These are phyloP conservation scores for Colletotrichum sp. DNA, from an alignment of 2,329 filamentous ascomycete genomes.

Conservation along the genomic window DNA sequence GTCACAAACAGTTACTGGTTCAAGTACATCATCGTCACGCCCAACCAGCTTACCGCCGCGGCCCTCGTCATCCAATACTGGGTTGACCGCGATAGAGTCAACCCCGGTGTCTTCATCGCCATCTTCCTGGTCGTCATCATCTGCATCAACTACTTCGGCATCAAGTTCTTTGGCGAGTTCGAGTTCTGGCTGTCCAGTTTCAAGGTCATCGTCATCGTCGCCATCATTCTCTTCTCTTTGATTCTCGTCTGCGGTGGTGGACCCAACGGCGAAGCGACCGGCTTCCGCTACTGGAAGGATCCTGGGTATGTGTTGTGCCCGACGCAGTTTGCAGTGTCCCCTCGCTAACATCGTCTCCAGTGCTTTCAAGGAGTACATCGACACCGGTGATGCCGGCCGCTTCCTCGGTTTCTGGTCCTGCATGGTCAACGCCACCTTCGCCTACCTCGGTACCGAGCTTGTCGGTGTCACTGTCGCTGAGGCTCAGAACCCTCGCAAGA, in stretches of 20 bases:
- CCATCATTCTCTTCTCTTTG: conserved; percentile 69
- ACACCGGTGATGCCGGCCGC: conserved; percentile 47
- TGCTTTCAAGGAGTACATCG: conserved; percentile 56
- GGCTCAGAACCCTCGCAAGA: conserved; percentile 79
- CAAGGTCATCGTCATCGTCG: conserved; percentile 72
- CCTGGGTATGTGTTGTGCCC: conserved; percentile 49
- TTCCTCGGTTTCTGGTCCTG: conserved; percentile 73
- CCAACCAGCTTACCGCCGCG: conserved; percentile 84
- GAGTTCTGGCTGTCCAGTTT: conserved; percentile 69
- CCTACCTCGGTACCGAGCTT: conserved; percentile 78
- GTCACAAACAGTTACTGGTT: conserved; percentile 66
- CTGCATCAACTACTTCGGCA: conserved; percentile 72
- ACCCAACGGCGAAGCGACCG: conserved; percentile 64
- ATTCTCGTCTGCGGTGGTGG: conserved; percentile 70
- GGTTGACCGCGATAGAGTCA: conserved; percentile 68
- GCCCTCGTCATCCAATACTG: conserved; percentile 82
- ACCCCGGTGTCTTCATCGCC: conserved; percentile 81
- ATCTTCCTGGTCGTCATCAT: conserved; percentile 69
- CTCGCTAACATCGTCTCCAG: conserved; percentile 20
- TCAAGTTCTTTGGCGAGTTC: conserved; percentile 71
- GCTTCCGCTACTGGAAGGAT: conserved; percentile 70
- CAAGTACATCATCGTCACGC: conserved; percentile 86
- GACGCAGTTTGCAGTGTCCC: not conserved
- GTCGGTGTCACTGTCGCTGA: conserved; percentile 82
- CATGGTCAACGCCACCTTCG: conserved; percentile 79